Evolutionary conservation across 768 basidiomycete species (phyloP), one percentile per base, ranked within the genome.

Genomic region (Bullera alba): DNA sequence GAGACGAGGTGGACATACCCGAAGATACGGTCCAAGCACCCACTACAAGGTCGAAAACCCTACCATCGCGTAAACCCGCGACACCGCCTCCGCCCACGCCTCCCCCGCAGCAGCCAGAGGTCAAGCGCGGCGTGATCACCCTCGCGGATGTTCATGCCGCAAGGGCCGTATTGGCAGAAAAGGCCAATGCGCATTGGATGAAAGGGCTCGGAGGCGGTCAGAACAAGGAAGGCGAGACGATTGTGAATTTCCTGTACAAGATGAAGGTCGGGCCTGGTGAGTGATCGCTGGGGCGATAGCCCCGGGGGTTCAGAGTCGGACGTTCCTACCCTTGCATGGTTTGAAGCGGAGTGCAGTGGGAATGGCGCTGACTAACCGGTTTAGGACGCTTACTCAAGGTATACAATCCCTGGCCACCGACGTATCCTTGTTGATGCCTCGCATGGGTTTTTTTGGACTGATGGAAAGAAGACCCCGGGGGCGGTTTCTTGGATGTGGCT

Each of bases 51-150:
- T 68, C 66, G 5, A 60, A 63, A 22, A 68, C 66, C 7, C 42
- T 50, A 15, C 65, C 62, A 5, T 29, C 36, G 1, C 50, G 61
- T 10, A 50, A 46, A 56, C 34, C 41, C 17, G 55, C 52, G 16
- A 58, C 59, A 8, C 60, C 54, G 3, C n/a, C n/a, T n/a, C 39
- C 57, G 1, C 56, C 44, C n/a, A 17, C 45, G 22, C 15, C 83
- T 44, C 80, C 83, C 2, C 52, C 60, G 2, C 61, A 61, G 0
- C 72, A 75, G 2, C 80, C 80, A 17, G 78, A 78, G 52, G 26
- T 60, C 16, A 49, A 48, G 15, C 46, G 61, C 22, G 59, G 62
- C 14, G 63, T 68, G 16, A 60, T 68, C 19, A 68, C 66, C 16
- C 50, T 68, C 5, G 56, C 54, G 10, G 66, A 68, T 44, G 61